phyloP scores from a whole-genome alignment of 768 basidiomycete species.

The Amanita pallidorosea region DNA sequence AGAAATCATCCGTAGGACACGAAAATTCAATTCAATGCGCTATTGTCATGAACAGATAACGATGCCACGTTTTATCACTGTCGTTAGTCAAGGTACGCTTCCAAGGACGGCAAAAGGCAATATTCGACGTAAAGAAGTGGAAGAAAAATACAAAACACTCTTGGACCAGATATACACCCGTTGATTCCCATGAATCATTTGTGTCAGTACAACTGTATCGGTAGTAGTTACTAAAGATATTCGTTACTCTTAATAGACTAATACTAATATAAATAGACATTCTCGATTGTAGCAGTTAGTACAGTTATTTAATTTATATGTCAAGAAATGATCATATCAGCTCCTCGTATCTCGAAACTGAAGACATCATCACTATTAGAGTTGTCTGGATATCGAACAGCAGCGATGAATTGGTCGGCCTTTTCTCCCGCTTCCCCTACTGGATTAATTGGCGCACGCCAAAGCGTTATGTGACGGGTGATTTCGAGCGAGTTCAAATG shows the following conservation, averaged over 20 bases:
- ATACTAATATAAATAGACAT: neutral
- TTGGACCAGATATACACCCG: constrained; percentile 47
- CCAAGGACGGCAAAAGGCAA: constrained; percentile 80
- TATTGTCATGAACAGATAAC: constrained; percentile 75
- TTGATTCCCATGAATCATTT: neutral
- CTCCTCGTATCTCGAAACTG: neutral
- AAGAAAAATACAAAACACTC: constrained; percentile 46
- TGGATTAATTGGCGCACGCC: neutral
- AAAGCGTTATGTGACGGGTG: constrained; percentile 12
- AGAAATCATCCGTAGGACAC: constrained; percentile 66
- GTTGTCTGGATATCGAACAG: constrained; percentile 17
- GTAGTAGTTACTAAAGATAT: neutral
- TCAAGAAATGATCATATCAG: neutral
- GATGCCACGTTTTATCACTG: constrained; percentile 49
- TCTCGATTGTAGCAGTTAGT: neutral
- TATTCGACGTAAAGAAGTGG: constrained; percentile 67
- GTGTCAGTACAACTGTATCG: neutral
- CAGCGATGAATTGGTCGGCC: constrained; percentile 12
- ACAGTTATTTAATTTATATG: neutral
- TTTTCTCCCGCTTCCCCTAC: no score
- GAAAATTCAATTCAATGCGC: constrained; percentile 61
- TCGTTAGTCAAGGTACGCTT: constrained; percentile 52
- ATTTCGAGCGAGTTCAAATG: constrained; percentile 5
- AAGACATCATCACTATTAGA: neutral
- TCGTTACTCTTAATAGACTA: neutral